phyloP scores from a whole-genome alignment of 352 stramenopile genomes.

The Globisporangium rhizosaccharum region DNA sequence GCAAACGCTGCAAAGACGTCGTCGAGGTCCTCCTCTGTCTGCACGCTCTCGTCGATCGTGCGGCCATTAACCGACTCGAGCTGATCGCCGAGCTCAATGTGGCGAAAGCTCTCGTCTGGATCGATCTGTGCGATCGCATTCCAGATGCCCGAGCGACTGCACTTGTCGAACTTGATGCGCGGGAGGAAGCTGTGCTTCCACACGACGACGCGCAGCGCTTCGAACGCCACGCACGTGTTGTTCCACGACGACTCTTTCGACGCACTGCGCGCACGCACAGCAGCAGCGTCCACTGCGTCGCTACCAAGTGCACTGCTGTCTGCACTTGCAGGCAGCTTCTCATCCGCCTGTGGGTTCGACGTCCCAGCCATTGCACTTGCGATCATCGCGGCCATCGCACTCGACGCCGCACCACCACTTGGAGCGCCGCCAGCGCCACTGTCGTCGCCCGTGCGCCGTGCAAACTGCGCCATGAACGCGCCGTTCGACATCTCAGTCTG shows the following conservation, averaged over 20 bases:
- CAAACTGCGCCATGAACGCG: constrained; percentile 50
- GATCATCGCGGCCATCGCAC: not conserved
- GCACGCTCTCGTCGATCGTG: constrained; percentile 49
- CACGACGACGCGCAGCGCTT: constrained; percentile 73
- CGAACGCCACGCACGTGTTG: constrained; percentile 68
- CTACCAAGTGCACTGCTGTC: not conserved
- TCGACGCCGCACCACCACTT: not conserved
- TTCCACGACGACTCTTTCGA: constrained; percentile 85
- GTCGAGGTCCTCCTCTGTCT: constrained; percentile 60
- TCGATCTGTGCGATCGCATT: constrained; percentile 67
- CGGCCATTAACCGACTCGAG: constrained; percentile 78
- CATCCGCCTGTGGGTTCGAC: constrained; percentile 61
- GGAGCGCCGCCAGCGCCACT: not conserved
- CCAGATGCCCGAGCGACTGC: constrained; percentile 44
- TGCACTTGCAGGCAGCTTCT: constrained; percentile 36
- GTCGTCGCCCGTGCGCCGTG: constrained; percentile 27
- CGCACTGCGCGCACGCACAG: constrained; percentile 32
- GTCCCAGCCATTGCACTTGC: not conserved
- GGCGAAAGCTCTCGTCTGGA: constrained; percentile 73
- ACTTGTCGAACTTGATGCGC: constrained; percentile 47
- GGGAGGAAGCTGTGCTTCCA: constrained; percentile 87
- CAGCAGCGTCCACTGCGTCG: constrained; percentile 19
- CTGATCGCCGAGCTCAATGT: constrained; percentile 64
- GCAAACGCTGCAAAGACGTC: constrained; percentile 70
- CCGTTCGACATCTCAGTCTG: constrained; percentile 74